Evolutionary conservation across 2,329 filamentous ascomycete genomes (phyloP), one percentile per base, ranked within the genome.

Genomic region (Cercospora nicotianae): DNA sequence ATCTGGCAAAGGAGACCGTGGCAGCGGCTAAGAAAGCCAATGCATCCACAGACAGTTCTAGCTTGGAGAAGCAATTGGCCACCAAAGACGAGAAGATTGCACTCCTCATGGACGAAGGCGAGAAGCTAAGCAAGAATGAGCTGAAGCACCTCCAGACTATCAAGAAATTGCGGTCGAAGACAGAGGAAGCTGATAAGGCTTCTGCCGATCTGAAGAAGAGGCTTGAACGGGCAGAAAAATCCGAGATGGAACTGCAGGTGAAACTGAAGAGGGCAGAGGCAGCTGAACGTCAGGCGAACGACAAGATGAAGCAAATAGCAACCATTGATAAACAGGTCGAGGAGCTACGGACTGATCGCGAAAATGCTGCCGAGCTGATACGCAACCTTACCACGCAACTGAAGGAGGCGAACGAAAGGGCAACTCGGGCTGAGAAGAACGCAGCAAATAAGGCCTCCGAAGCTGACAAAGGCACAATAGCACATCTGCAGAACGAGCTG

Each of bases 41-140:
- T 2, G 81, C 85, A n/a, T 82, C 85, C 26, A 88, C 90, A 0
- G 82, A 86, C 2, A 77, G 87, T 0, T 90, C 90, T 5, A 91
- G 89, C 65, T 66, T 84, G 1, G 91, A 96, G 72, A 92, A 90
- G 78, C 93, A 91, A 76, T 79, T 98, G 13, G 91, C 92, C 1
- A 93, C 96, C 75, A 96, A 93, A 76, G 94, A 98, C 74, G 90
- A 94, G 74, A 92, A 92, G 77, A 96, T 98, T 74, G 92, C 94
- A 2, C 82, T 94, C 58, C 83, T 99, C 12, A 91, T 99, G 84
- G 90, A 96, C 73, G 95, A 99, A 81, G 95, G 96, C 0, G 91
- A 95, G 74, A 93, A 91, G 72, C 84, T 98, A 8, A 94, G 93
- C 1, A 91, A 90, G 73, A 91, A 87, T 0, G 95, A 99, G 78